These are phyloP conservation scores for Pseudognaphalium luteoalbum DNA, from an alignment of 129 eudicot species.

Conservation along the genomic window DNA sequence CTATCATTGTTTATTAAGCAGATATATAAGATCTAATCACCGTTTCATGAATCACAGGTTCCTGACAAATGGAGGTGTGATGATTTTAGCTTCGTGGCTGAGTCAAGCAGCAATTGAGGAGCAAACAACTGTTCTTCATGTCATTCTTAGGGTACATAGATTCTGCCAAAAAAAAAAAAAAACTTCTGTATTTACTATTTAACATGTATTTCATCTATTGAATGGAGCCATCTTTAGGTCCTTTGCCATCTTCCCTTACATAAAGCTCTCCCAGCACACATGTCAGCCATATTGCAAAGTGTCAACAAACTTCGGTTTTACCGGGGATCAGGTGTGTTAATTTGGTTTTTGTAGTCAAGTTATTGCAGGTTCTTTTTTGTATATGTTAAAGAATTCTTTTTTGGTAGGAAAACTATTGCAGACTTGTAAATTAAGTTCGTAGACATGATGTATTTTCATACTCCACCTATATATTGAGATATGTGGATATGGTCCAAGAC, in stretches of 20 bases:
- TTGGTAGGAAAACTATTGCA: neutral
- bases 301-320: slow-evolving; percentile 85
- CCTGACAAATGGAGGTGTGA: slow-evolving; percentile 78
- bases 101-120: slow-evolving; percentile 90
- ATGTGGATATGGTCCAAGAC: neutral
- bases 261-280: slow-evolving; percentile 83
- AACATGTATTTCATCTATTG: slow-evolving; percentile 16
- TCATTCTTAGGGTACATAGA: slow-evolving; percentile 60
- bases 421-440: neutral
- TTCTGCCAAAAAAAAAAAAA: neutral
- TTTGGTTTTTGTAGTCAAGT: slow-evolving; percentile 19
- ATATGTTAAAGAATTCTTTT: too few species aligned
- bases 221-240: slow-evolving; percentile 49
- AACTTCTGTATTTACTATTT: neutral
- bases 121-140: slow-evolving; percentile 82
- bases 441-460: neutral
- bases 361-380: neutral
- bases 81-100: slow-evolving; percentile 96
- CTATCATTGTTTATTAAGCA: neutral
- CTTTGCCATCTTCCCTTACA: slow-evolving; percentile 77
- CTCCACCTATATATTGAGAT: neutral
- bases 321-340: slow-evolving; percentile 76
- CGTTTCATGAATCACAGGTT: slow-evolving; percentile 53
- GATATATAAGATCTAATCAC: neutral
- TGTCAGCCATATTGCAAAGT: slow-evolving; percentile 91